Conservation (phyloP, 2,329 filamentous ascomycete species). For the Ceratocystis lukuohia region DNA sequence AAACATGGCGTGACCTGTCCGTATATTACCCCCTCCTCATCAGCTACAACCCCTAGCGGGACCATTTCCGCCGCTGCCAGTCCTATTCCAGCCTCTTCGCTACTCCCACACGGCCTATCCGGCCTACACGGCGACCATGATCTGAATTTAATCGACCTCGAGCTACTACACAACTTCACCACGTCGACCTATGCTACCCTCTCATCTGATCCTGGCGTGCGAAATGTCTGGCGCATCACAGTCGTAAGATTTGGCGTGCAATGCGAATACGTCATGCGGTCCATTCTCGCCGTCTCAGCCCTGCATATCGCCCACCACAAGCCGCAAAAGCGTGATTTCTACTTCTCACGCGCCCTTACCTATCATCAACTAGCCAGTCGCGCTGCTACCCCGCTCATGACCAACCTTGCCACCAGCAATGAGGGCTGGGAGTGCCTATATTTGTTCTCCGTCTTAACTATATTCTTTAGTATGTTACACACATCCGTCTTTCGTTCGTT, state of each 20-base stretch:
- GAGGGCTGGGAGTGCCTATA: slow-evolving; percentile 23
- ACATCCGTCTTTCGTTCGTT: background rate
- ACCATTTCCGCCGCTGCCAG: slow-evolving; percentile 2
- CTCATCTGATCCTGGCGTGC: slow-evolving; percentile 27
- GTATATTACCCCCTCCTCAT: slow-evolving; percentile 16
- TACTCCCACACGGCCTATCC: slow-evolving; percentile 4
- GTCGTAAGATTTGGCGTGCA: slow-evolving; percentile 35
- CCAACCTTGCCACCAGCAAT: slow-evolving; percentile 19
- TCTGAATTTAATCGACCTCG: slow-evolving; percentile 34
- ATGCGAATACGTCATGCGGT: slow-evolving; percentile 36
- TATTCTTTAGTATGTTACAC: slow-evolving; percentile 25
- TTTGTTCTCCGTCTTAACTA: slow-evolving; percentile 26
- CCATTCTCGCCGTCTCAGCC: slow-evolving; percentile 36
- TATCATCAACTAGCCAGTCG: slow-evolving; percentile 26
- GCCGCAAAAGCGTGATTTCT: slow-evolving; percentile 17
- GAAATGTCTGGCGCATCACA: slow-evolving; percentile 35
- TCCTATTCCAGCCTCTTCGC: background rate
- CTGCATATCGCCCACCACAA: slow-evolving; percentile 32
- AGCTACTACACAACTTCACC: slow-evolving; percentile 41
- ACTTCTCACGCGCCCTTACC: slow-evolving; percentile 19
- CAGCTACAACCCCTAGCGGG: slow-evolving; percentile 13
- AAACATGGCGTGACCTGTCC: slow-evolving; percentile 24
- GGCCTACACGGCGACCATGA: slow-evolving; percentile 17
- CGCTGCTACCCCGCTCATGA: slow-evolving; percentile 24
- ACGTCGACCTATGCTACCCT: slow-evolving; percentile 37